Conservation (phyloP, 1,139 yeast genomes). For the Groenewaldozyma sp. region DNA sequence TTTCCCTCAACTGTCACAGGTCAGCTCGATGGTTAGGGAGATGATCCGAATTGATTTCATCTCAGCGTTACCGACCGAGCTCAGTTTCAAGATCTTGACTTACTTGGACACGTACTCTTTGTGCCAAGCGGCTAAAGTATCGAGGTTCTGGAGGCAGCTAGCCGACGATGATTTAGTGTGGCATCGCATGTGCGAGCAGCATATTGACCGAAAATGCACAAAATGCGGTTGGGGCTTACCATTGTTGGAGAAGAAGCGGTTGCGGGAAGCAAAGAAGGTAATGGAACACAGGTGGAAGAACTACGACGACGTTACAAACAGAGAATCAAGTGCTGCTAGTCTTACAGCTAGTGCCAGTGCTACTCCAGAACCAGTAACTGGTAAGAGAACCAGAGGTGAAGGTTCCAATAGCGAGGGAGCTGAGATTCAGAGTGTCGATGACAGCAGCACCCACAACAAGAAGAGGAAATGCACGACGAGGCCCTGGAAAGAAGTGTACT, state of each 20-base stretch:
- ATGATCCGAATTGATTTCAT: slow-evolving; percentile 84
- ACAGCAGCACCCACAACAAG: neutral
- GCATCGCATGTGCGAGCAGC: slow-evolving; percentile 98
- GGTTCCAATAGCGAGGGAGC: slow-evolving; percentile 2
- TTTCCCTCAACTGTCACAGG: slow-evolving; percentile 82
- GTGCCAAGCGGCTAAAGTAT: slow-evolving; percentile 90
- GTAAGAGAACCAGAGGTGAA: neutral
- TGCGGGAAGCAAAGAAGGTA: slow-evolving; percentile 27
- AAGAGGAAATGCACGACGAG: slow-evolving; percentile 33
- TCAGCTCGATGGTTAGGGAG: slow-evolving; percentile 68
- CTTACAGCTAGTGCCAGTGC: neutral
- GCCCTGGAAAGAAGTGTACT: slow-evolving; percentile 94
- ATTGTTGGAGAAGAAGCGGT: slow-evolving; percentile 43
- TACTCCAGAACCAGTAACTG: neutral
- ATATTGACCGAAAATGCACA: slow-evolving; percentile 92
- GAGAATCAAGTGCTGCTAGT: slow-evolving; percentile 1
- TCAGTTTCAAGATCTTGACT: slow-evolving; percentile 74
- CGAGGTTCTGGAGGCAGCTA: slow-evolving; percentile 70
- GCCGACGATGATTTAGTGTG: slow-evolving; percentile 97
- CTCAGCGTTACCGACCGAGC: slow-evolving; percentile 74
- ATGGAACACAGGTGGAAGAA: slow-evolving; percentile 21
- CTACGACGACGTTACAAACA: neutral
- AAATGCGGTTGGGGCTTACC: slow-evolving; percentile 99
- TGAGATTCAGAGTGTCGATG: slow-evolving; percentile 1
- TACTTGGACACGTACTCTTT: slow-evolving; percentile 85